Base-by-base conservation (phyloP, 2,329 filamentous ascomycete genomes). In the Microsporum ferrugineum region DNA sequence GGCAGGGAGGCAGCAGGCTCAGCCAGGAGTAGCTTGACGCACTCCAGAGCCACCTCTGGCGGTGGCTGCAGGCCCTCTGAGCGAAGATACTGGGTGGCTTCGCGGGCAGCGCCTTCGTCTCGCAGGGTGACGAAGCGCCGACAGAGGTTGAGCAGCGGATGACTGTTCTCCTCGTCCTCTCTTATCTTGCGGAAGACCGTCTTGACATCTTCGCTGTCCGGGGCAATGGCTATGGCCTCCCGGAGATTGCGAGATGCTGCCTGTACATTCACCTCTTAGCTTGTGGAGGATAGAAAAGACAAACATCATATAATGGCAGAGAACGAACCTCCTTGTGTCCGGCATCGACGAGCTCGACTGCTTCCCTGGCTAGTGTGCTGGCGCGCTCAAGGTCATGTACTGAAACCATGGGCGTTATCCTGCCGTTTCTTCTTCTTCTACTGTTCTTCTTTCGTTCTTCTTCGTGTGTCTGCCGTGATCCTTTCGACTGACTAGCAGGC, bases 141-240 rank as follows among this genome's bases (percentile, higher is more conserved):
- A 63, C 76, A 78, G 53, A 78, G 69, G 60, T 75, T 73, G 60
- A 78, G 67, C 51, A 80, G 68, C 12, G 73, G 74, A 64, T 80
- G 77, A 29, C 70, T 68, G 63, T 68, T 70, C 63, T 73, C 70
- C 61, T 76, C 75, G 61, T 76, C 72, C 55, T 75, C 71, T 55
- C 72, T 72, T 59, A 79, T 73, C 63, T 76, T 75, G 45, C 76
- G 64, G 55, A 80, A 75, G 33, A 77, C 76, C 34, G 72, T 70
- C 66, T 76, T 77, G 60, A 80, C 76, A 53, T 76, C 70, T 10
- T 71, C 65, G 62, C 77, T 75, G 33, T 78, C 73, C 39, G 77
- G 75, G 29, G 75, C 76, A 36, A 80, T 69, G 33, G 75, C 72
- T 55, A 77, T 72, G n/a, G 78, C 78, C 71, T 79, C 77, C 68